Base-by-base conservation (phyloP, 208 protist genomes). In the Trypanosoma cruzi region DNA sequence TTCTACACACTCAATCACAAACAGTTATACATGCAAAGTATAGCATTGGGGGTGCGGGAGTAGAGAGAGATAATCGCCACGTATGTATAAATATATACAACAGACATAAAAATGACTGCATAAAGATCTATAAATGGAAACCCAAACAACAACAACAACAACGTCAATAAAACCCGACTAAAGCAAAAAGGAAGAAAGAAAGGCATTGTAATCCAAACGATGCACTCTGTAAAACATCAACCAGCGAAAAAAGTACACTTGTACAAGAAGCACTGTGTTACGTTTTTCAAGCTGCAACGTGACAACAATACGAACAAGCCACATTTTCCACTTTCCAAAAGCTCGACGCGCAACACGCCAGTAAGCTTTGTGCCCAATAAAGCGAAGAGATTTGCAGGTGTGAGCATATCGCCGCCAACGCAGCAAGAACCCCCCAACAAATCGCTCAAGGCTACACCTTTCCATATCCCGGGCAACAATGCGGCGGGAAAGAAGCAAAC, bases 261-360 rank as follows among this genome's bases (percentile, higher is more conserved):
- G 71, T 18, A 69, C 26, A 42, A 75, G 71, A 42, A 59, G 36
- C 24, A 67, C 42, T 1, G 64, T 26, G 49, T 71, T 68, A 14
- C 53, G 50, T 11, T 44, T 34, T 16, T 68, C 71, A 54, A 81
- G 71, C 22, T 57, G 65, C 29, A 73, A 55, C 20, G 66, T 10
- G 14, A 71, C 50, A 2, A 62, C 22, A 14, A 48, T 56, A 24
- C 77, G 77, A 28, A 76, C 56, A 24, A 73, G 29, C 77, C 77
- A 81, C 14, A 63, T 14, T 11, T 61, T 68, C 77, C 77, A 81
- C 40, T 46, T 54, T 13, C 52, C 37, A 62, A 81, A 74, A 20
- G 29, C 37, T n/a, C 70, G 42, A 24, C 64, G 62, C 24, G 53
- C 53, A 42, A 68, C 36, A 37, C 52, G 18, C 70, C 70, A 75